Evolutionary conservation across 768 basidiomycete genomes (phyloP).

Genomic region (Rhodotorula kratochvilovae): DNA sequence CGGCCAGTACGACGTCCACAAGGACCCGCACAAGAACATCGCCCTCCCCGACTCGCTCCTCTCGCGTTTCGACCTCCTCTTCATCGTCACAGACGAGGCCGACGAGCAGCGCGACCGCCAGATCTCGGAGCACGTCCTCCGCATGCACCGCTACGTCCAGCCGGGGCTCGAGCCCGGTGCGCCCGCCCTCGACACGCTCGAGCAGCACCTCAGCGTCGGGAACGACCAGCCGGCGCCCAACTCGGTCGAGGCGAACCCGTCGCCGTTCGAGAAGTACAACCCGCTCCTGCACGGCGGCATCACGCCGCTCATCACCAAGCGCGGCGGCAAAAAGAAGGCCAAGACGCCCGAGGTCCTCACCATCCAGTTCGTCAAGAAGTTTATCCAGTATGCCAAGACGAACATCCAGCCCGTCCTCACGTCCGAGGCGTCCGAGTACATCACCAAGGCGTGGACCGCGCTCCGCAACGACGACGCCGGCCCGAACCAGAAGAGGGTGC

Average conservation of each 20-base stretch:
- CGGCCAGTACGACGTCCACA: slow-evolving; percentile 98
- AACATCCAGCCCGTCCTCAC: slow-evolving; percentile 77
- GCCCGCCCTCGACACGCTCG: slow-evolving; percentile 77
- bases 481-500: slow-evolving; percentile 73
- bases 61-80: slow-evolving; percentile 96
- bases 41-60: slow-evolving; percentile 94
- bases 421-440: slow-evolving; percentile 88
- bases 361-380: slow-evolving; percentile 94
- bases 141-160: slow-evolving; percentile 93
- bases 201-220: slow-evolving; percentile 82
- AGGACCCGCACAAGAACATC: slow-evolving; percentile 98
- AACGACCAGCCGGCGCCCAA: slow-evolving; percentile 47
- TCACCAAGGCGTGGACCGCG: slow-evolving; percentile 84
- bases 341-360: slow-evolving; percentile 75
- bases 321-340: slow-evolving; percentile 51
- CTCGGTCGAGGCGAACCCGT: slow-evolving; percentile 49
- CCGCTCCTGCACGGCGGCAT: slow-evolving; percentile 87
- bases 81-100: slow-evolving; percentile 96
- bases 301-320: slow-evolving; percentile 54
- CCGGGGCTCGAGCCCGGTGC: slow-evolving; percentile 92
- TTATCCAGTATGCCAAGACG: slow-evolving; percentile 94
- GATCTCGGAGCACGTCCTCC: slow-evolving; percentile 95
- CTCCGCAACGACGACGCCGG: slow-evolving; percentile 89
- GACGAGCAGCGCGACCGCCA: slow-evolving; percentile 86
- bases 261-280: slow-evolving; percentile 86